Conservation (phyloP, 257 asterid species). For the Rauvolfia tetraphylla region DNA sequence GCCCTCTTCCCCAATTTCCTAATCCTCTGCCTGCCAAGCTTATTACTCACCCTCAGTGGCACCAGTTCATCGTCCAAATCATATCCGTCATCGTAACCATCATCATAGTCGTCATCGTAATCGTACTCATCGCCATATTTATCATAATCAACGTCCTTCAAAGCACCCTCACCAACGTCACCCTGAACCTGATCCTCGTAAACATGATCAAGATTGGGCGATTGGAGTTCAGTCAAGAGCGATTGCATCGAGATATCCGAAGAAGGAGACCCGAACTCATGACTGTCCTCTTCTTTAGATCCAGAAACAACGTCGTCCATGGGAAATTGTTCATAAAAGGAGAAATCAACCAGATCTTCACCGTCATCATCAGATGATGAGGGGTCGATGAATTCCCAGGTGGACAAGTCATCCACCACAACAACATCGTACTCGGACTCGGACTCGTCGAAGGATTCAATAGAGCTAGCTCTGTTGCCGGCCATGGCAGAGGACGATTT, state of each 20-base stretch:
- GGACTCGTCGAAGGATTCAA: constrained; percentile 24
- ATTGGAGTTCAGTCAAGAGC: constrained; percentile 1
- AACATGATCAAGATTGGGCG: background rate
- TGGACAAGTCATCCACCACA: constrained; percentile 43
- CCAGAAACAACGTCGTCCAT: constrained; percentile 1
- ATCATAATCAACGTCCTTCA: constrained; percentile 8
- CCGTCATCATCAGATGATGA: constrained; percentile 61
- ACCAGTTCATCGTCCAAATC: constrained; percentile 72
- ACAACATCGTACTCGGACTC: constrained; percentile 15
- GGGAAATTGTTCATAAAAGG: background rate
- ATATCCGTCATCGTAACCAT: constrained; percentile 20
- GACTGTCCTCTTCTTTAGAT: background rate
- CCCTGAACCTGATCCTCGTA: background rate
- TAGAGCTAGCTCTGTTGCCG: constrained; percentile 30
- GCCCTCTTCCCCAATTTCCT: constrained; percentile 68
- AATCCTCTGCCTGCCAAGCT: constrained; percentile 64
- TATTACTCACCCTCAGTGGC: constrained; percentile 55
- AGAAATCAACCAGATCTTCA: constrained; percentile 12
- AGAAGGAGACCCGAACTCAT: constrained; percentile 24
- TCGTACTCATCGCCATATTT: constrained; percentile 12
- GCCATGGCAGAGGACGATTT: constrained; percentile 29
- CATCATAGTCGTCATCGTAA: constrained; percentile 4
- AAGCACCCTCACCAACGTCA: constrained; percentile 9
- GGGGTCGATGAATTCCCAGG: constrained; percentile 75
- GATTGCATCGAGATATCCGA: constrained; percentile 23